Conservation (phyloP, 148 eudicot species). For the Cornus florida region DNA sequence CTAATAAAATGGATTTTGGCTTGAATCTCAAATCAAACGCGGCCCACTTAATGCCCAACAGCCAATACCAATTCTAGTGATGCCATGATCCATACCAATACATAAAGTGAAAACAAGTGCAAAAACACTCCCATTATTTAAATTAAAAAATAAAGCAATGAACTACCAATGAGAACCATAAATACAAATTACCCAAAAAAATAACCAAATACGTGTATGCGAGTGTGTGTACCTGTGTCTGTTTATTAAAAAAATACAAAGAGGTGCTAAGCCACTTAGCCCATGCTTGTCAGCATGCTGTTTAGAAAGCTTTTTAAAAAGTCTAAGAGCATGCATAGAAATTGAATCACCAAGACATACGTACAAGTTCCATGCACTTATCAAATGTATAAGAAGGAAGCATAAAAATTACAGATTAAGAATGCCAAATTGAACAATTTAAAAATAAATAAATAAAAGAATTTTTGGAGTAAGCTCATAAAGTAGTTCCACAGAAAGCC, state of each 20-base stretch:
- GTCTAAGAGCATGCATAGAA: background rate
- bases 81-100: background rate
- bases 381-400: background rate
- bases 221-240: no score
- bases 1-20: no score
- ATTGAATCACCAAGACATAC: background rate
- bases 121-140: background rate
- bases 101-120: slow-evolving; percentile 7
- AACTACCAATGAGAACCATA: no score
- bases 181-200: background rate
- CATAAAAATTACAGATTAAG: background rate
- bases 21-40: background rate
- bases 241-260: no score
- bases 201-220: background rate
- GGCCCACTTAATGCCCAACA: background rate
- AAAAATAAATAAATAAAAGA: background rate
- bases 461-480: background rate
- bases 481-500: background rate
- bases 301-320: background rate
- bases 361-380: background rate
- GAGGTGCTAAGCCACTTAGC: background rate
- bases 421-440: background rate
- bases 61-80: background rate
- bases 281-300: background rate
- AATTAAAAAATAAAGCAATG: background rate